Conservation (phyloP, 164 flowering plant species). For the Aristolochia fimbriata region DNA sequence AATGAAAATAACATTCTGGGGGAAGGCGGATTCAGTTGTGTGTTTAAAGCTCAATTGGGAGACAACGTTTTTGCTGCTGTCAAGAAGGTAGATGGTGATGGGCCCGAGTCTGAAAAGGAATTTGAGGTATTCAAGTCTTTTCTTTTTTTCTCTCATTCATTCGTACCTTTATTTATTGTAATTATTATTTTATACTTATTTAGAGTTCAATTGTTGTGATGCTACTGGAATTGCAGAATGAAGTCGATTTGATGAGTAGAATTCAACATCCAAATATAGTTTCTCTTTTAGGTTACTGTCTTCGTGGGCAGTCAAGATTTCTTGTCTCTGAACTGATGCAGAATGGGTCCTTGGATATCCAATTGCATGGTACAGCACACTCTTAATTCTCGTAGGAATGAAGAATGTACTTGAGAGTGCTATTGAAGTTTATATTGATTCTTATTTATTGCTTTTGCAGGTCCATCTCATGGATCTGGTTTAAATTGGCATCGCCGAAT, state of each 20-base stretch:
- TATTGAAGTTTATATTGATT: background rate
- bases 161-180: background rate
- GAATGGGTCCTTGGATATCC: slow-evolving; percentile 75
- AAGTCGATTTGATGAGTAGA: slow-evolving; percentile 59
- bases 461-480: slow-evolving; percentile 65
- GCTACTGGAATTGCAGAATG: slow-evolving; percentile 51
- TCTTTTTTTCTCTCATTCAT: background rate
- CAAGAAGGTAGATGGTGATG: slow-evolving; percentile 47
- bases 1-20: slow-evolving; percentile 49
- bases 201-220: slow-evolving; percentile 1
- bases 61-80: slow-evolving; percentile 53
- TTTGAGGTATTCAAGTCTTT: slow-evolving; percentile 46
- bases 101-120: slow-evolving; percentile 50
- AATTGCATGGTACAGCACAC: slow-evolving; percentile 60
- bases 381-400: background rate
- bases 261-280: slow-evolving; percentile 73
- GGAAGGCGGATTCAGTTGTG: slow-evolving; percentile 70
- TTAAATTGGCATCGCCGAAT: slow-evolving; percentile 79
- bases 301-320: slow-evolving; percentile 45
- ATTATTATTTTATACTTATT: background rate
- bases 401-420: background rate
- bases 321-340: slow-evolving; percentile 87
- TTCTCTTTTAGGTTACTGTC: slow-evolving; percentile 59
- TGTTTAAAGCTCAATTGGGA: slow-evolving; percentile 62
- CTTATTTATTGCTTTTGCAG: slow-evolving; percentile 22